phyloP scores from a whole-genome alignment of 1,139 yeast genomes.

The Geotrichum restrictum region DNA sequence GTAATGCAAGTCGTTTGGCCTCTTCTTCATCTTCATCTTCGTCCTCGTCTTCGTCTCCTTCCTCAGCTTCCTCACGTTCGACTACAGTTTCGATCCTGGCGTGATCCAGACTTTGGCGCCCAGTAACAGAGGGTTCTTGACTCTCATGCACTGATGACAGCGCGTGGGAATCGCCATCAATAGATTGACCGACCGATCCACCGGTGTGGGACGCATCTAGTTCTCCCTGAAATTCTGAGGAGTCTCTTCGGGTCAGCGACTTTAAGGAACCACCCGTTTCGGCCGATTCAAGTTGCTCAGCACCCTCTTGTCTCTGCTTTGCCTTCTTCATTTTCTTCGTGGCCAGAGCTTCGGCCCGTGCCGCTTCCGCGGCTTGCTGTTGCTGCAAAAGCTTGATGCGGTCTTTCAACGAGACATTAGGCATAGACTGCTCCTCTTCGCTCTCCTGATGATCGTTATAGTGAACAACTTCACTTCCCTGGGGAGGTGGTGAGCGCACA shows the following conservation, averaged over 20 bases:
- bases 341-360: constrained; percentile 62
- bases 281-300: constrained; percentile 2
- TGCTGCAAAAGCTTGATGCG: constrained; percentile 79
- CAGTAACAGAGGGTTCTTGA: background rate
- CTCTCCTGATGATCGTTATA: constrained; percentile 23
- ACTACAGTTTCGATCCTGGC: background rate
- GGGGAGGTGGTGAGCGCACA: constrained; percentile 26
- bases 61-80: constrained; percentile 28
- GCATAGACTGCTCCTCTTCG: constrained; percentile 50
- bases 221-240: background rate
- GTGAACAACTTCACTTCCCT: constrained; percentile 18
- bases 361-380: constrained; percentile 76
- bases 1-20: constrained; percentile 66
- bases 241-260: constrained; percentile 1
- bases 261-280: constrained; percentile 13
- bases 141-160: background rate
- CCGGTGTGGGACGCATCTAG: constrained; percentile 27
- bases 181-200: constrained; percentile 22
- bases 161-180: constrained; percentile 19
- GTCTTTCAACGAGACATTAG: constrained; percentile 78
- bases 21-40: constrained; percentile 71
- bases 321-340: constrained; percentile 52
- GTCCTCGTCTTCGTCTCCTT: constrained; percentile 45
- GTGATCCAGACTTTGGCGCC: constrained; percentile 4
- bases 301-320: constrained; percentile 7